Conservation (phyloP, 306 rosid genomes). For the Medicago truncatula region MtrunA17r5.0-ANR NC_053045.1:36466501-36467000, state of each 20-base stretch:
- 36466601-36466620: neutral
- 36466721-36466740: neutral
- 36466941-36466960: no score
- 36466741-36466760: neutral
- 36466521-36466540: conserved; percentile 27
- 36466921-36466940: no score
- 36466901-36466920: no score
- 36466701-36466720: neutral
- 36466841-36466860: neutral
- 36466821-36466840: neutral
- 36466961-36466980: no score
- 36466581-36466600: neutral
- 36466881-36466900: no score
- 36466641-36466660: conserved; percentile 1
- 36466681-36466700: neutral
- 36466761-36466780: neutral
- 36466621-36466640: neutral
- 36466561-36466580: conserved; percentile 33
- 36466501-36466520: conserved; percentile 71
- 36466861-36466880: neutral
- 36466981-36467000: no score
- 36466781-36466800: neutral
- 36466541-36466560: conserved; percentile 39
- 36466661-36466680: neutral
- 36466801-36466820: neutral